Evolutionary conservation across 441 rosid species (phyloP), one percentile per base, ranked within the genome.

Genomic region (Corymbia calophylla): DNA sequence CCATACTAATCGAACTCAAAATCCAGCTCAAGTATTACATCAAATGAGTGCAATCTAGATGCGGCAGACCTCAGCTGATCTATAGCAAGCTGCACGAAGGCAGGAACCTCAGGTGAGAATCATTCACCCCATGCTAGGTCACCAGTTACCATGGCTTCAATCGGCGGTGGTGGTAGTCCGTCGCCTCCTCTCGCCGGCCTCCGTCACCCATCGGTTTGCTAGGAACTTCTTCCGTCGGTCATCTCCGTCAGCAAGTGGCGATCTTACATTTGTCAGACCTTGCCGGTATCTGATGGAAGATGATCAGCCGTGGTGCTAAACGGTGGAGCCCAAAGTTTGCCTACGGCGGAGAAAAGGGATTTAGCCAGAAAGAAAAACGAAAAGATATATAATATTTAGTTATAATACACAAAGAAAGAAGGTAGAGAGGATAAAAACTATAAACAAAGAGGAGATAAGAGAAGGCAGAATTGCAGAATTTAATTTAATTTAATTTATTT

Each of bases 101-200:
- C 29, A 9, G 2, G 13, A 56, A 56, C 29, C 62, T 56, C 13
- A 9, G 29, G 2, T 21, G 62, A 56, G 29, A 56, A 23, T 56
- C 12, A 1, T 56, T 56, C 62, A 0, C 62, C 29, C 0, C 2
- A 56, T 18, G 60, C 29, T 0, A 9, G 5, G 29, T 1, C 12
- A 56, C 11, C 62, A 0, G 62, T 56, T 56, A 2, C 62, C 29
- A 56, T 9, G 62, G 27, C 12, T 0, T 56, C 29, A 0, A 2
- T 56, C 23, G 23, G 23, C 27, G 2, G 8, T 1, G 17, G 12
- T 4, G 5, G 62, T 56, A 0, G 29, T 23, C 13, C 0, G 6
- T 56, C 29, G 3, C 5, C 62, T 56, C 62, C 62, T 0, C 62
- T 56, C 1, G 6, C 6, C 0, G 5, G 13, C 5, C 62, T 56